Evolutionary conservation across 257 asterid genomes (phyloP).

Genomic region (Ehretia macrophylla): DNA sequence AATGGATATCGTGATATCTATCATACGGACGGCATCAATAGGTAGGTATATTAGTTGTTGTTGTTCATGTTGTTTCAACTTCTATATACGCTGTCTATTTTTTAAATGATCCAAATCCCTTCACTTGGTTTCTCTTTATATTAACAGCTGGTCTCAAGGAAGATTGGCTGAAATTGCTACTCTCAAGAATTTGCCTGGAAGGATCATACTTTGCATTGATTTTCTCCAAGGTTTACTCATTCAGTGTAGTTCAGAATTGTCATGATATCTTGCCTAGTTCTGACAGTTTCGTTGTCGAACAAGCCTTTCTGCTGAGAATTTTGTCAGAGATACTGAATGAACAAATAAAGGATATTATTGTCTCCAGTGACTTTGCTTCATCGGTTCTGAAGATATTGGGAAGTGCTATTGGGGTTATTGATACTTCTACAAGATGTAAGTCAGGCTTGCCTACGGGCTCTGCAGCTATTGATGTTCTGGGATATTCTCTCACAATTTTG

Average conservation of each 20-base stretch:
- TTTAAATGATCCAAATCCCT: background rate
- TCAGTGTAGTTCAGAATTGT: slow-evolving; percentile 12
- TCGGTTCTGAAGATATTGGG: slow-evolving; percentile 39
- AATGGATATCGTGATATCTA: slow-evolving; percentile 36
- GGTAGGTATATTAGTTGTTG: slow-evolving; percentile 29
- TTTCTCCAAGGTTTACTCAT: slow-evolving; percentile 42
- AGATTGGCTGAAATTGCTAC: slow-evolving; percentile 59
- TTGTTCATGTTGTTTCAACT: background rate
- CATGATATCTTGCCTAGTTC: slow-evolving; percentile 11
- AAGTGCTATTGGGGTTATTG: slow-evolving; percentile 34
- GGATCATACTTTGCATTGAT: slow-evolving; percentile 29
- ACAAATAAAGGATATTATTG: slow-evolving; percentile 32
- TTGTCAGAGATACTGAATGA: slow-evolving; percentile 55
- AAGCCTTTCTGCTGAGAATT: slow-evolving; percentile 47
- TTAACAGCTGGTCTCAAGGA: slow-evolving; percentile 65
- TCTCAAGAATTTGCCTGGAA: slow-evolving; percentile 57
- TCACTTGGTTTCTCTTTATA: slow-evolving; percentile 8
- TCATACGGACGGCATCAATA: slow-evolving; percentile 44
- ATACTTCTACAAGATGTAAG: slow-evolving; percentile 38
- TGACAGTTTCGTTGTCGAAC: slow-evolving; percentile 38
- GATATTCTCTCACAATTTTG: slow-evolving; percentile 59
- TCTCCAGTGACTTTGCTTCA: slow-evolving; percentile 37
- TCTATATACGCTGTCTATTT: no score
- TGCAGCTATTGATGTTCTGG: slow-evolving; percentile 54
- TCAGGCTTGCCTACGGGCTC: slow-evolving; percentile 60